Evolutionary conservation across 2,329 filamentous ascomycete genomes (phyloP).

Genomic region (Venturia carpophila): DNA sequence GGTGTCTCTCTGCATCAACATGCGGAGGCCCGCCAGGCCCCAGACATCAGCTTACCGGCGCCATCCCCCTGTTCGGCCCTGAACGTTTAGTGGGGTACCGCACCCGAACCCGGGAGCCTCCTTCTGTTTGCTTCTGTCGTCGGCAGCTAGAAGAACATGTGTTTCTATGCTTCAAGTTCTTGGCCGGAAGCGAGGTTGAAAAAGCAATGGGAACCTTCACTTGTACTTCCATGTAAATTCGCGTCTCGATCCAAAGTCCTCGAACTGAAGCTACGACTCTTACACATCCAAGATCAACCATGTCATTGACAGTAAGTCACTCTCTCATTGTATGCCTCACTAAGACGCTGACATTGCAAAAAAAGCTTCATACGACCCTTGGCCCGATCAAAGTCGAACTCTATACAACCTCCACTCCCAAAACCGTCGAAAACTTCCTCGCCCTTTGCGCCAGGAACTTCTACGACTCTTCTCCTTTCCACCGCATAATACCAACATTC

Average conservation of each 20-base stretch:
- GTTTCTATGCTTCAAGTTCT: neutral
- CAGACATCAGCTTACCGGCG: neutral
- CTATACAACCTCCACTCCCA: slow-evolving; percentile 90
- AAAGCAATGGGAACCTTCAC: neutral
- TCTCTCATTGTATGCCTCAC: neutral
- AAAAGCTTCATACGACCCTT: slow-evolving; percentile 68
- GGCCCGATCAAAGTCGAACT: slow-evolving; percentile 93
- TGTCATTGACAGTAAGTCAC: slow-evolving; percentile 40
- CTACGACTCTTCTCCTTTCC: slow-evolving; percentile 68
- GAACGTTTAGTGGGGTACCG: neutral
- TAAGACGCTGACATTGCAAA: neutral
- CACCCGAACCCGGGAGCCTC: neutral
- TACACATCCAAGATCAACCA: slow-evolving; percentile 23
- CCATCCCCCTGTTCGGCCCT: neutral
- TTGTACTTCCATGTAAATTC: neutral
- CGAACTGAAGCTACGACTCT: neutral
- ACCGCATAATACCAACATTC: slow-evolving; percentile 72
- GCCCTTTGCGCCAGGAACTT: slow-evolving; percentile 73
- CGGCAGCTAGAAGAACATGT: neutral
- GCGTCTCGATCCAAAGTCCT: neutral
- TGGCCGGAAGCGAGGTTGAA: too few relatives aligned
- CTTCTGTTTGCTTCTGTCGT: neutral
- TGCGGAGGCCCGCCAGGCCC: neutral
- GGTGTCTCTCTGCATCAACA: slow-evolving; percentile 4
- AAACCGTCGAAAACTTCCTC: slow-evolving; percentile 90